phyloP scores from a whole-genome alignment of 2,329 filamentous ascomycete species.

The Metarhizium guizhouense region DNA sequence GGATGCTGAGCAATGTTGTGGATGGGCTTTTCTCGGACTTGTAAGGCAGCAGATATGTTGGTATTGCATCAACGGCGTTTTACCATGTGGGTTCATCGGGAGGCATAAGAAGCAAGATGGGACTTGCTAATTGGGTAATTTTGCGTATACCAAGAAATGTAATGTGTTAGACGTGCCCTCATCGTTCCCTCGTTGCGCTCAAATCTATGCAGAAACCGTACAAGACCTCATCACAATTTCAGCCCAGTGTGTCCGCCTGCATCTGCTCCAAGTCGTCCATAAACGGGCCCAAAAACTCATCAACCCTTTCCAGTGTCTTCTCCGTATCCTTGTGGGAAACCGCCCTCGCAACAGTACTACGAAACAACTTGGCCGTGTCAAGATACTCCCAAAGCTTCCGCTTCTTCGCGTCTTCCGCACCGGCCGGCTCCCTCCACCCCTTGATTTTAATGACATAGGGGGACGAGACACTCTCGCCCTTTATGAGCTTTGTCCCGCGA shows the following conservation, averaged over 20 bases:
- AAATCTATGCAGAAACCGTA: too few species aligned
- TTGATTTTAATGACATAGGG: too few species aligned
- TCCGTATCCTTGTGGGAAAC: not conserved
- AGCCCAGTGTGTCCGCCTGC: too few species aligned
- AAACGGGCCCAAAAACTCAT: not conserved
- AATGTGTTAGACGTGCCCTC: too few species aligned
- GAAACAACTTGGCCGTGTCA: not conserved
- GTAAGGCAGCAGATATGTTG: conserved; percentile 15
- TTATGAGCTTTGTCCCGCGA: too few species aligned
- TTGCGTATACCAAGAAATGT: too few species aligned
- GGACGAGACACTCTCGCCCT: too few species aligned
- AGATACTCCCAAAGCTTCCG: not conserved
- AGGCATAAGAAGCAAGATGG: not conserved
- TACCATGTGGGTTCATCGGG: not conserved
- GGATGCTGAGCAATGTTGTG: conserved; percentile 72
- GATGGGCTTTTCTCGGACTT: conserved; percentile 46
- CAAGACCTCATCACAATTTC: too few species aligned
- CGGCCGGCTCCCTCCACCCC: too few species aligned
- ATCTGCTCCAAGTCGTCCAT: too few species aligned
- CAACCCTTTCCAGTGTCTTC: too few species aligned
- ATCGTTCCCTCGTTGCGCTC: too few species aligned
- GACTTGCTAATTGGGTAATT: not conserved
- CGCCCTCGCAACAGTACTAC: not conserved
- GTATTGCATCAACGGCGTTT: not conserved
- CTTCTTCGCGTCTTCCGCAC: not conserved